Percentiles rank a stretch among this genome's conserved stretches.
Conservation (phyloP, 1,284 basidiomycete species). For the Ceratobasidium sp. region DNA sequence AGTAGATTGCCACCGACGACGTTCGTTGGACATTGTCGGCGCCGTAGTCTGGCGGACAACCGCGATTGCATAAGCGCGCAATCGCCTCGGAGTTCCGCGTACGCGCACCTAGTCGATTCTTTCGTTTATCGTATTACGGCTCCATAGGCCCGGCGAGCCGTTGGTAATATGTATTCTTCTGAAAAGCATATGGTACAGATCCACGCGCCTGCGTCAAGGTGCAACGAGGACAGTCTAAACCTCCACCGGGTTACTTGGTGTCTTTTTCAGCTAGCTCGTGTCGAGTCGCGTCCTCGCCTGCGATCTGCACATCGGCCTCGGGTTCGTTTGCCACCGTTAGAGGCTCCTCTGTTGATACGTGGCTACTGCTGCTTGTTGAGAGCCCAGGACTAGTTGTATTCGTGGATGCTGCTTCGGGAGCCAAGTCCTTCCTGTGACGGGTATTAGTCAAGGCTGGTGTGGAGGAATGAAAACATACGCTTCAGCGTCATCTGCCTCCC, state of each 20-base stretch:
- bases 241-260: background rate
- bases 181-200: background rate
- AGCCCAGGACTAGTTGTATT: slow-evolving; percentile 11
- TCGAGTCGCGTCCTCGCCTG: slow-evolving; percentile 5
- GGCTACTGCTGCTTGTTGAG: slow-evolving; percentile 25
- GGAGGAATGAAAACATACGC: background rate
- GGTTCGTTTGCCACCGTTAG: background rate
- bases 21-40: slow-evolving; percentile 28
- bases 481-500: slow-evolving; percentile 3
- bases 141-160: background rate
- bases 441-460: background rate
- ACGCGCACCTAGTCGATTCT: background rate
- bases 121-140: background rate
- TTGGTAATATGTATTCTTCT: slow-evolving; percentile 18
- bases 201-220: background rate
- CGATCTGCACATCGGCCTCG: background rate
- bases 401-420: background rate
- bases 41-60: slow-evolving; percentile 9
- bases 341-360: slow-evolving; percentile 1
- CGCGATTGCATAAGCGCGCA: background rate
- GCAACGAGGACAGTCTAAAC: background rate
- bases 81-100: slow-evolving; percentile 40
- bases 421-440: background rate
- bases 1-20: slow-evolving; percentile 16
- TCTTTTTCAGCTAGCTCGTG: slow-evolving; percentile 6